Conservation (phyloP, 169 alveolate species). For the Eimeria maxima region DNA sequence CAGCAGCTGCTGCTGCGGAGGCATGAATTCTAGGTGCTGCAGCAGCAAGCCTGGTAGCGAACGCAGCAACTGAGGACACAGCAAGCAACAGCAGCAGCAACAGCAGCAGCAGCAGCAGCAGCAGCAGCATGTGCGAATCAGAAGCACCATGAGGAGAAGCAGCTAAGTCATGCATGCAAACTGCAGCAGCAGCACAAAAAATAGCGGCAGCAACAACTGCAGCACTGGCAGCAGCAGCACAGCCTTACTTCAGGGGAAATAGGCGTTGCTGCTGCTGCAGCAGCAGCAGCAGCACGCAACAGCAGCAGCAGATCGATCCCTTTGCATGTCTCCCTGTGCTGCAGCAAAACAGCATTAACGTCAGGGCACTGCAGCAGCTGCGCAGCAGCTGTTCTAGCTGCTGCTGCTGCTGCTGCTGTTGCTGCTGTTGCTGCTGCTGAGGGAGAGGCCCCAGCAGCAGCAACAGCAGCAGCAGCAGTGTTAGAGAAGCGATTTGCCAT, state of each 20-base stretch:
- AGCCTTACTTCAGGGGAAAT: not conserved
- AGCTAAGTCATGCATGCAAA: no score
- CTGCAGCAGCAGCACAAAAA: not conserved
- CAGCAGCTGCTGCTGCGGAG: slow-evolving; percentile 41
- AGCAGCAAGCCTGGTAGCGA: slow-evolving; percentile 12
- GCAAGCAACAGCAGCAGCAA: no score
- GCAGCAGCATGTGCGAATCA: no score
- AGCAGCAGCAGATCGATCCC: not conserved
- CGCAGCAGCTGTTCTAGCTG: not conserved
- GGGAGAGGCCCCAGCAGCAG: not conserved
- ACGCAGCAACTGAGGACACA: slow-evolving; percentile 10
- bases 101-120: not conserved
- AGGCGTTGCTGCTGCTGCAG: slow-evolving; percentile 20
- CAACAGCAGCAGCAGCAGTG: slow-evolving; percentile 4
- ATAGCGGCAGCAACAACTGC: not conserved
- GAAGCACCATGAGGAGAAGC: no score
- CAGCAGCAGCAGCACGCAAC: no score
- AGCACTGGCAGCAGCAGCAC: slow-evolving; percentile 17
- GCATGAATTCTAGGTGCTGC: not conserved
- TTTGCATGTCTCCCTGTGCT: not conserved
- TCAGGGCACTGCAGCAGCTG: slow-evolving; percentile 29
- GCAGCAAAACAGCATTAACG: not conserved
- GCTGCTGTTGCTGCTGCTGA: not conserved
- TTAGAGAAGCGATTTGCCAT: not conserved
- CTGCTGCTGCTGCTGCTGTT: not conserved